Evolutionary conservation across 106 monocot species (phyloP).

Genomic region (Dendrobium catenatum): DNA sequence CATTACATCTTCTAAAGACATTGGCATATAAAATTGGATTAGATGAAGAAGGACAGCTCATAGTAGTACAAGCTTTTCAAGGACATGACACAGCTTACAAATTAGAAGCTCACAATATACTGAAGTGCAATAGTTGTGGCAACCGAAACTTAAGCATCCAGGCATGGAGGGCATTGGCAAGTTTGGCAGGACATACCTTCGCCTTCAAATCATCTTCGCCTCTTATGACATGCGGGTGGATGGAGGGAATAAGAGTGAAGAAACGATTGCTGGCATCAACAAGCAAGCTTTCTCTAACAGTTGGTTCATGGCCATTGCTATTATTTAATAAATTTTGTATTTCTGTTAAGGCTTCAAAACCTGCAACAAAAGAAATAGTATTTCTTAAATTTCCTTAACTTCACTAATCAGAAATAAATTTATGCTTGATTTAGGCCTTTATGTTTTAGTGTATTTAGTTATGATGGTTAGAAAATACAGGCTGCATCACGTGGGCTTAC

Average conservation of each 20-base stretch:
- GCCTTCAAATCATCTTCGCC: slow-evolving; percentile 72
- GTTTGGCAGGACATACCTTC: slow-evolving; percentile 39
- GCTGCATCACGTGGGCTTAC: slow-evolving; percentile 14
- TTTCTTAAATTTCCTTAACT: slow-evolving; percentile 2
- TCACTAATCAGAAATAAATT: not conserved
- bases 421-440: not conserved
- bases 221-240: slow-evolving; percentile 88
- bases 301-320: slow-evolving; percentile 22
- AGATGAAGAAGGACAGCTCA: not conserved
- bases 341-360: slow-evolving; percentile 96
- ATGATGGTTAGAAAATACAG: not conserved
- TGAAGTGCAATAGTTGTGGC: not conserved
- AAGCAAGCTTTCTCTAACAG: slow-evolving; percentile 69
- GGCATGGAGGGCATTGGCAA: not conserved
- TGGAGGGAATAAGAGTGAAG: slow-evolving; percentile 97
- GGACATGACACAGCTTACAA: not conserved
- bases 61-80: not conserved
- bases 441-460: not conserved
- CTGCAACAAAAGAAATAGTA: slow-evolving; percentile 29
- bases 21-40: not conserved
- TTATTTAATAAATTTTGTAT: slow-evolving; percentile 81
- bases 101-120: not conserved
- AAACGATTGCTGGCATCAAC: slow-evolving; percentile 96
- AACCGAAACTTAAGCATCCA: not conserved
- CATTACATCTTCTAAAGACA: not conserved